Base-by-base conservation (phyloP, 2,329 filamentous ascomycete genomes). In the Fusarium longipes region DNA sequence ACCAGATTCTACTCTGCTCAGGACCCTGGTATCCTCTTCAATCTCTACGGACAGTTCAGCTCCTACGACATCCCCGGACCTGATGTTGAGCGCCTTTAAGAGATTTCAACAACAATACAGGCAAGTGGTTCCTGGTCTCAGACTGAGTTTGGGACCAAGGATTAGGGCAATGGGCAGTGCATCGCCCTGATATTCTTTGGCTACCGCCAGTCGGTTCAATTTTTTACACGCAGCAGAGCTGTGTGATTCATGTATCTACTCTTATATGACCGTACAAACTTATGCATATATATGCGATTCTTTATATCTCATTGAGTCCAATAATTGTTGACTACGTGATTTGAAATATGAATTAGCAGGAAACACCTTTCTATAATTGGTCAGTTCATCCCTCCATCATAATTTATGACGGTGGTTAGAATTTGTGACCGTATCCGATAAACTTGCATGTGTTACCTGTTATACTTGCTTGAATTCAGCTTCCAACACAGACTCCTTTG, bases 11-110 rank as follows among this genome's bases (percentile, higher is more conserved):
- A 81, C 73, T 76, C 70, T 5, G 57, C 73, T 17, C 47, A 60
- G 5, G 78, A 80, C 51, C 70, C 78, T 15, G 77, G 77, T 29
- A 75, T 79, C 42, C 71, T 74, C 7, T 76, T 79, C 69, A 77
- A 77, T 71, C 71, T 79, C 45, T 79, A 77, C 70, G 52, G 55
- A 38, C 20, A 60, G 12, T 75, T 75, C 51, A 55, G 45, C 35
- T 67, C 61, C 43, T 78, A 78, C 68, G 54, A 68, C 17, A 77
- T 78, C n/a, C 77, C 77, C 8, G 77, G 77, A 3, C 77, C 77
- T 15, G 50, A 44, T 3, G 62, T 68, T 48, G 54, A 45, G 42
- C 14, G 29, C 10, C 53, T 59, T 35, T 74, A 67, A 67, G 43
- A 5, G 3, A 14, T 17, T 35, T 18, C 29, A n/a, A 20, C 25